Evolutionary conservation across 257 asterid species (phyloP).

Genomic region (Mitragyna speciosa): DNA sequence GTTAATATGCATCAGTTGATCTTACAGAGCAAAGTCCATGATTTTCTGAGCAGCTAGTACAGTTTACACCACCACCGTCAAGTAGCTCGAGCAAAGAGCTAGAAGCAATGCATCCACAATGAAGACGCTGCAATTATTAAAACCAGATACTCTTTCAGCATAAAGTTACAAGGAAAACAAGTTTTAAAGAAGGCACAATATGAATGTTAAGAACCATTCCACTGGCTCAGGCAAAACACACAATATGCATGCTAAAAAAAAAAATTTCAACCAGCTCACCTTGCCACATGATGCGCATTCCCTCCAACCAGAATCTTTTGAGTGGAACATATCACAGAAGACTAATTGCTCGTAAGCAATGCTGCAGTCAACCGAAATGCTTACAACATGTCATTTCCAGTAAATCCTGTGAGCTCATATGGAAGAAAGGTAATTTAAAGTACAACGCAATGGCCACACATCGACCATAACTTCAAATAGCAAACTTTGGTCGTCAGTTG

Average conservation of each 20-base stretch:
- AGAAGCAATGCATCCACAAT: slow-evolving; percentile 95
- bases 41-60: slow-evolving; percentile 62
- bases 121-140: slow-evolving; percentile 68
- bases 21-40: slow-evolving; percentile 58
- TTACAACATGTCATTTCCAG: slow-evolving; percentile 11
- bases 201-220: background rate
- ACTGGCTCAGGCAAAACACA: background rate
- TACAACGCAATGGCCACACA: background rate
- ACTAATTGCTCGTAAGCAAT: slow-evolving; percentile 66
- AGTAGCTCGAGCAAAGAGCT: slow-evolving; percentile 67
- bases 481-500: background rate
- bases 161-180: slow-evolving; percentile 10
- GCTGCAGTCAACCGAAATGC: slow-evolving; percentile 43
- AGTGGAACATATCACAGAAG: slow-evolving; percentile 87
- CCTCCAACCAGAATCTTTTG: slow-evolving; percentile 91
- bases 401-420: background rate
- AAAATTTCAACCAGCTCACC: slow-evolving; percentile 47
- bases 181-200: background rate
- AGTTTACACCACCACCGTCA: slow-evolving; percentile 77
- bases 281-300: slow-evolving; percentile 84
- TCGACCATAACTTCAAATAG: background rate
- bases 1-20: slow-evolving; percentile 23
- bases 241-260: background rate
- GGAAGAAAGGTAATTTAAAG: background rate
- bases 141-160: slow-evolving; percentile 11